These are phyloP conservation scores for Volvox africanus DNA, from an alignment of 139 green algal genomes.

Conservation along the genomic window DNA sequence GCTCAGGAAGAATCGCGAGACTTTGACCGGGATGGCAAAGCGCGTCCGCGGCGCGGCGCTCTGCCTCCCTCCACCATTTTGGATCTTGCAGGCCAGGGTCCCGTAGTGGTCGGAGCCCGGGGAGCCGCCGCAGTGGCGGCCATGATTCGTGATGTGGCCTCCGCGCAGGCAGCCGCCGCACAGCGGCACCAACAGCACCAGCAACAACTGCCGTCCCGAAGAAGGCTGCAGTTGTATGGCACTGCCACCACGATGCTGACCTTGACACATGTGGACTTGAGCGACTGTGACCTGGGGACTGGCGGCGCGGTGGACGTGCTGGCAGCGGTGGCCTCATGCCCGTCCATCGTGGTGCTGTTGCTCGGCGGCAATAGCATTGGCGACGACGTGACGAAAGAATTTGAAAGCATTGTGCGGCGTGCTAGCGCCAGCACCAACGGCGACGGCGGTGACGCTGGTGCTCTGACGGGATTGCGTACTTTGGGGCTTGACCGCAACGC, in stretches of 20 bases:
- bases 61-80: neutral
- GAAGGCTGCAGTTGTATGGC: neutral
- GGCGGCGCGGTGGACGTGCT: slow-evolving; percentile 18
- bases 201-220: neutral
- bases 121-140: slow-evolving; percentile 18
- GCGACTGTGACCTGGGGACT: slow-evolving; percentile 27
- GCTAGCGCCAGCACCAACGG: neutral
- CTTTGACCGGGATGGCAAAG: slow-evolving; percentile 23
- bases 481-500: slow-evolving; percentile 36
- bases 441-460: neutral
- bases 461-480: neutral
- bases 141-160: neutral
- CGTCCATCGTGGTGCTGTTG: neutral
- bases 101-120: slow-evolving; percentile 25
- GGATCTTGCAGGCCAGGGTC: slow-evolving; percentile 23
- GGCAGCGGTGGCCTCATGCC: neutral
- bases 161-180: neutral
- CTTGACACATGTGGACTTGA: slow-evolving; percentile 20
- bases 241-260: slow-evolving; percentile 21
- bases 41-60: slow-evolving; percentile 19
- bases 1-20: slow-evolving; percentile 33
- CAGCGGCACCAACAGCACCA: neutral
- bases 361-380: slow-evolving; percentile 35
- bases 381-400: neutral
- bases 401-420: neutral